These are phyloP conservation scores for Maudiozyma pseudohumilis DNA, from an alignment of 805 yeast genomes.

Conservation along the genomic window DNA sequence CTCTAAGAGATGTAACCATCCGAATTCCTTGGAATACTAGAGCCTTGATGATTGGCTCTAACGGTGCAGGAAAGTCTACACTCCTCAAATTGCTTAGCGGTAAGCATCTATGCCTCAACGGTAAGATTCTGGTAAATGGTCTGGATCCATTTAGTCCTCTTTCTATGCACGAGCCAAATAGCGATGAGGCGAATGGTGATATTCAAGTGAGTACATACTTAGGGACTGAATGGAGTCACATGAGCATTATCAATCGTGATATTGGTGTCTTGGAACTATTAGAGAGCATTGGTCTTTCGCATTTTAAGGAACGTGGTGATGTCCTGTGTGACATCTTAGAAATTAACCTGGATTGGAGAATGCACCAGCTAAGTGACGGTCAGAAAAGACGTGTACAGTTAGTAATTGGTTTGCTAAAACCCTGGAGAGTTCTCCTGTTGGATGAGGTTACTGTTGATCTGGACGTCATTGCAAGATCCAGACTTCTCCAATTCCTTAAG, in stretches of 20 bases:
- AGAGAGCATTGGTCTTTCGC: slow-evolving; percentile 74
- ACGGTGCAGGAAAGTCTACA: slow-evolving; percentile 96
- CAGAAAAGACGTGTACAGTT: slow-evolving; percentile 91
- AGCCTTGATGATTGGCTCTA: slow-evolving; percentile 79
- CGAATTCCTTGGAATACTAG: slow-evolving; percentile 62
- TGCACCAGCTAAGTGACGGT: slow-evolving; percentile 89
- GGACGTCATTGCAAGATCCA: slow-evolving; percentile 81
- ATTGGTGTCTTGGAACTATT: slow-evolving; percentile 76
- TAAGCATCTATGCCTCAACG: slow-evolving; percentile 71
- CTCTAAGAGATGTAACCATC: slow-evolving; percentile 55
- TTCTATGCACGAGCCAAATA: slow-evolving; percentile 30
- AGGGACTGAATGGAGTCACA: slow-evolving; percentile 97
- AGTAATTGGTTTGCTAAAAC: slow-evolving; percentile 84
- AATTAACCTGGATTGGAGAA: slow-evolving; percentile 81
- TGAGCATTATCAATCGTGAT: slow-evolving; percentile 82
- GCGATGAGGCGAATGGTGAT: slow-evolving; percentile 29
- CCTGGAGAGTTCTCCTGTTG: slow-evolving; percentile 78
- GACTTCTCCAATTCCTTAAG: slow-evolving; percentile 59
- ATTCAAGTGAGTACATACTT: slow-evolving; percentile 60
- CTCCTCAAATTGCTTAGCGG: slow-evolving; percentile 80
- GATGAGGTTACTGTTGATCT: slow-evolving; percentile 97
- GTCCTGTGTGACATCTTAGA: slow-evolving; percentile 67
- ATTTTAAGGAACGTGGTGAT: slow-evolving; percentile 67
- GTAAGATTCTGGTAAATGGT: slow-evolving; percentile 65
- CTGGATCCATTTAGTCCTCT: slow-evolving; percentile 73